Evolutionary conservation across 208 protist genomes (phyloP), one percentile per base, ranked within the genome.

Genomic region (Porcisia hertigi): DNA sequence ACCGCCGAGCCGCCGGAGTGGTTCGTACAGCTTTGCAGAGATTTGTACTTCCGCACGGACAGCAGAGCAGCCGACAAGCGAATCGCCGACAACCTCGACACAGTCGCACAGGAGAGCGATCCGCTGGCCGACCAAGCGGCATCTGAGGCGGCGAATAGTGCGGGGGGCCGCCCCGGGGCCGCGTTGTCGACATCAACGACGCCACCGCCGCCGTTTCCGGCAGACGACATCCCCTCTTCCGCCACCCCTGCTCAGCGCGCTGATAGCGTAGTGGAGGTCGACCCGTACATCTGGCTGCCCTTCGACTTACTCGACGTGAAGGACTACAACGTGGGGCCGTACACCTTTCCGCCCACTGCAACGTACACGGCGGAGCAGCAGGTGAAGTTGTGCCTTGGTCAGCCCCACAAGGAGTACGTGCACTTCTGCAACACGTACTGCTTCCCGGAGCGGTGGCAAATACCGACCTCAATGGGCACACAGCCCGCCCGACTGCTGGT

Each of bases 401-500:
- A 92, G 65, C 85, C 73, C 18, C 69, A 83, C 25, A 86, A 76
- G 69, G 92, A 96, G 86, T 98, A 98, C 86, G 82, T 98, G n/a
- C 88, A 92, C 84, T 96, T 98, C 75, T 92, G 88, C 73, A 84
- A 92, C 67, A 82, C 90, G 30, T 98, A 97, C 82, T 59, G 85
- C 72, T 98, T 98, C 75, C 92, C 94, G 1, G 86, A 94, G 69
- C 88, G 91, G 5, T 72, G 83, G 30, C 94, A 97, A 85, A 82
- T 97, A 0, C 92, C 94, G 5, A 97, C 94, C 3, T 93, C 91
- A 55, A 39, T 96, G 18, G 94, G 94, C n/a, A 97, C 94, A 54
- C 74, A 80, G 49, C 92, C 92, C 12, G 79, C 85, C 25, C 79
- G 87, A 43, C 87, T 97, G 20, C 82, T 88, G n/a, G 74, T 96